A percentile compares a stretch with the other conserved stretches of the same genome.
Evolutionary conservation across 2,329 filamentous ascomycete genomes (phyloP).

Genomic region (Zalaria sp.): DNA sequence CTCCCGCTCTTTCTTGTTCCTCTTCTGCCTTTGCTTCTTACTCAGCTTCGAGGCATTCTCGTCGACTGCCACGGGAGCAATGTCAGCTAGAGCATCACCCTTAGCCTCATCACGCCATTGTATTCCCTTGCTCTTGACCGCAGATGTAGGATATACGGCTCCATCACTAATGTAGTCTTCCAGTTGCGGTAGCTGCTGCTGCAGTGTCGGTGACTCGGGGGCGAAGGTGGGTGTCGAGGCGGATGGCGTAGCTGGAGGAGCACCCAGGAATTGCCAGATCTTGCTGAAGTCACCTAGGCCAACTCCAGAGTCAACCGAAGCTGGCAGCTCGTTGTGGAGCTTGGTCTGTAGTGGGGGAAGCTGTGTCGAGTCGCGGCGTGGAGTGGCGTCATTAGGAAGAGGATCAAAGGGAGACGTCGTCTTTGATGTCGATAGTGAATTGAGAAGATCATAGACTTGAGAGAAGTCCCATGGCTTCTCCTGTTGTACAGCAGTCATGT

Average conservation of each 20-base stretch:
- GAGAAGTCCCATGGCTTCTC: constrained; percentile 31
- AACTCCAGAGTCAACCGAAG: constrained; percentile 5
- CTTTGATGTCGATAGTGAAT: constrained; percentile 9
- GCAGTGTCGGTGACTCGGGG: constrained; percentile 7
- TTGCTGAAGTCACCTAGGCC: constrained; percentile 31
- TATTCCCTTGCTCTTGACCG: constrained; percentile 9
- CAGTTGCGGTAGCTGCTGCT: constrained; percentile 10
- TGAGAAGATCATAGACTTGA: constrained; percentile 28
- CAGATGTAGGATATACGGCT: constrained; percentile 15
- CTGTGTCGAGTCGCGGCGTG: neutral
- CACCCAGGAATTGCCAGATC: constrained; percentile 30
- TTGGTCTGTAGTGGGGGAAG: neutral
- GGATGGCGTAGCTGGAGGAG: constrained; percentile 12
- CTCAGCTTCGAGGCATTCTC: constrained; percentile 12
- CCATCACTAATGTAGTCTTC: constrained; percentile 30
- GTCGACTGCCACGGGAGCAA: constrained; percentile 3
- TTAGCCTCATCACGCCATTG: constrained; percentile 13
- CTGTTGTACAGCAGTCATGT: constrained; percentile 17
- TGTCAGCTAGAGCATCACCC: constrained; percentile 8
- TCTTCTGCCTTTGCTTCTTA: constrained; percentile 23
- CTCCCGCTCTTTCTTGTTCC: constrained; percentile 16
- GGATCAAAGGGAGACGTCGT: too few relatives aligned
- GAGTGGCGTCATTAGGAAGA: neutral
- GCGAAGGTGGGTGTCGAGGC: neutral
- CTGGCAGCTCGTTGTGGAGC: constrained; percentile 6